Base-by-base conservation (phyloP, 139 green algal genomes). In the Haematococcus lacustris region DNA sequence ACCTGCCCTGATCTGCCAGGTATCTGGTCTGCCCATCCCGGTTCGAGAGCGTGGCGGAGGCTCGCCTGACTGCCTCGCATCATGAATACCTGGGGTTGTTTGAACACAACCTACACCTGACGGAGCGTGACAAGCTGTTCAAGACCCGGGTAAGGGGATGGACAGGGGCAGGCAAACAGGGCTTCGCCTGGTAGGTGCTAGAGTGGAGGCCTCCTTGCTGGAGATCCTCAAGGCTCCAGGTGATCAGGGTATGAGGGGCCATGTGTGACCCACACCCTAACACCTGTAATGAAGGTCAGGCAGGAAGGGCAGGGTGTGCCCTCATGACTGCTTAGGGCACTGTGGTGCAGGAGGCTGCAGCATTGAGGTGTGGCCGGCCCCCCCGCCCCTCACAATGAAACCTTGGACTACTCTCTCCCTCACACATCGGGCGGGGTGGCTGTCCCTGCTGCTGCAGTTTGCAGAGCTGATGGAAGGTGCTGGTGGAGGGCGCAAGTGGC, bases 1-100 rank as follows among this genome's bases (percentile, higher is more conserved):
- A n/a, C n/a, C n/a, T n/a, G n/a, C n/a, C n/a, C n/a, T n/a, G n/a
- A n/a, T n/a, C n/a, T n/a, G n/a, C n/a, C 63, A 69, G 63, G 37
- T 69, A 69, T 26, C 63, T 69, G 63, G 35, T 40, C 35, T 33
- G 21, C 3, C 38, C 3, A 2, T 21, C 6, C 3, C 63, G 3
- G 2, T 73, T 30, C 4, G 68, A 73, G 51, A 73, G 68, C 50
- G 6, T 63, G 33, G 68, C 50, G 17, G 68, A 73, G 68, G 41
- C 30, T 23, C 68, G 68, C 1, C 68, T 73, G 41, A 66, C 68
- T 25, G 47, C 51, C 25, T 34, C 3, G 41, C 30, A 66, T 21
- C n/a, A 73, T 51, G 50, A 73, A 3, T 40, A 34, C 3, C 28
- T 73, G 50, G 32, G 23, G 32, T 7, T 73, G 30, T 73, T 63